Evolutionary conservation across 441 rosid genomes (phyloP), one percentile per base, ranked within the genome.

Genomic region (Aleurites moluccanus): DNA sequence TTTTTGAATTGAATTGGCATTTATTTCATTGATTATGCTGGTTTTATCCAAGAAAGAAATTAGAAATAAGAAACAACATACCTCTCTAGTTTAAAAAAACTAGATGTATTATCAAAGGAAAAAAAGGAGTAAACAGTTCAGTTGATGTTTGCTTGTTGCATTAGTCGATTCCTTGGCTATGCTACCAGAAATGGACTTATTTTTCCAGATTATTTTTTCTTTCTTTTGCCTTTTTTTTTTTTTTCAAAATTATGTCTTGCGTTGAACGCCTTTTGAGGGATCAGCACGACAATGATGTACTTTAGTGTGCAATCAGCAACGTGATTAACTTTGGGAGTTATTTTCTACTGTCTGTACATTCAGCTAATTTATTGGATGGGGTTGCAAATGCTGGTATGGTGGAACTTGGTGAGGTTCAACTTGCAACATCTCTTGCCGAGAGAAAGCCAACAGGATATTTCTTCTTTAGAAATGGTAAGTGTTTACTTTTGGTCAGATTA

Each of bases 401-500:
- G 78, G 98, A 93, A 83, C 89, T 96, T 79, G 90, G 92, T 20
- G 92, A 93, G 53, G 75, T 83, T 77, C 86, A 82, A 73, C 85
- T 96, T 80, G 93, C 92, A 57, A 80, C 85, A 47, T 83, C 88
- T 84, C 88, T 96, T 80, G 91, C 98, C 69, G 98, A 93, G 89
- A 93, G 79, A 85, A 96, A 88, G 79, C 90, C 97, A 69, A 88
- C 89, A 0, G 95, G 97, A 62, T 88, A 87, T 64, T 79, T 85
- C 61, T 86, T 87, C 85, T 96, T 91, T 70, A 86, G 93, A 77
- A 84, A 81, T 80, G 99, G 99, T 91, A 70, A 75, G 89, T 83
- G 69, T 23, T 40, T 64, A 56, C 42, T 59, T 65, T n/a, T 68
- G 70, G 56, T 65, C 27, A 13, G 40, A 59, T 60, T 63, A 65